Evolutionary conservation across 768 basidiomycete species (phyloP).

Genomic region (Macrolepiota fuliginosa): DNA sequence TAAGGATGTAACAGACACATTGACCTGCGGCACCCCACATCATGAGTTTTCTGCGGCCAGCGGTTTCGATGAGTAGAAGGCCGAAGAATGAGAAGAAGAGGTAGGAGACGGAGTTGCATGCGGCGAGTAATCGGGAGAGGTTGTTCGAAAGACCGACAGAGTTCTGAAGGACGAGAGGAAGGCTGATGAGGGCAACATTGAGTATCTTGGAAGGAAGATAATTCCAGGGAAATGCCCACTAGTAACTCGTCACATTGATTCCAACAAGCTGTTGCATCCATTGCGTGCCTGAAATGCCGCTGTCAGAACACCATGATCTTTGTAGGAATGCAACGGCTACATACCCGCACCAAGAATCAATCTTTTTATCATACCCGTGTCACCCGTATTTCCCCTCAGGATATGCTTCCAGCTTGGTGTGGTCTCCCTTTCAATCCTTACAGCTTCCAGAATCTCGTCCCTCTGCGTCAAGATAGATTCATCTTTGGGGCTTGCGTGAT

Average conservation of each 20-base stretch:
- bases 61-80: constrained; percentile 43
- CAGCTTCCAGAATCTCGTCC: constrained; percentile 42
- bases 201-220: background rate
- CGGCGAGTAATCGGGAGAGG: constrained; percentile 44
- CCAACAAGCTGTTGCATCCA: constrained; percentile 53
- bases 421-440: constrained; percentile 38
- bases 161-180: constrained; percentile 48
- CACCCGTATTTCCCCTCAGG: constrained; percentile 36
- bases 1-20: constrained; percentile 44
- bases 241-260: constrained; percentile 53
- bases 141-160: constrained; percentile 51
- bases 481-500: constrained; percentile 30
- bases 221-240: constrained; percentile 26
- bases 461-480: constrained; percentile 35
- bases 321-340: background rate
- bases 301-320: background rate
- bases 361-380: constrained; percentile 44
- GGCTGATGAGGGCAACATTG: constrained; percentile 21
- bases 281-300: constrained; percentile 35
- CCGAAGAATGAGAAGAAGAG: constrained; percentile 46
- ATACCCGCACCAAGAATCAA: constrained; percentile 41
- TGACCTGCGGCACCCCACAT: constrained; percentile 54
- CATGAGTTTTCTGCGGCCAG: constrained; percentile 48
- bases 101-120: constrained; percentile 51
- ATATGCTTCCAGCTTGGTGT: constrained; percentile 41